Evolutionary conservation across 2,329 filamentous ascomycete genomes (phyloP), one percentile per base, ranked within the genome.

Genomic region (Arthrinium puccinioides): DNA sequence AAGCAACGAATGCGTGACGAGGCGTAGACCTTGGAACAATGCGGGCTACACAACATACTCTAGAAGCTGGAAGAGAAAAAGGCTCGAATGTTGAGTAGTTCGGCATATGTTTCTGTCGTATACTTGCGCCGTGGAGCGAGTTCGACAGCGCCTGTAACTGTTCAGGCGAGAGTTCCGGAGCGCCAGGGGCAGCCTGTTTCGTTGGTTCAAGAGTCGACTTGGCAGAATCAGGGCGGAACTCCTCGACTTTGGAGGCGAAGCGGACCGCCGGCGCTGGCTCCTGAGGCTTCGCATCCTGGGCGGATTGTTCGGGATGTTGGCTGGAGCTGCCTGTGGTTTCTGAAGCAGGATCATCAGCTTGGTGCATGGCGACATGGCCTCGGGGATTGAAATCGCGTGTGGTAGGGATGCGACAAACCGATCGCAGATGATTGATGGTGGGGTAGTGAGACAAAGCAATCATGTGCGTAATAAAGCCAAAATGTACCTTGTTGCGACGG

Each of bases 71-170:
- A 36, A 97, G 70, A 24, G 92, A 97, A 45, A 95, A 81, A 23
- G 90, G 83, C 57, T 96, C 89, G 54, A 89, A 97, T n/a, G n/a
- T n/a, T 29, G 84, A 81, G 62, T 87, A 94, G 56, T 88, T 86
- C 56, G 84, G 84, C 69, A 94, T 78, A 45, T 89, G 79, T 40
- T 79, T 75, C 51, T 89, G 83, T 64, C 96, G 89, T 43, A 95
- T 72, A 50, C 82, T 79, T 32, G 80, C 74, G 44, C 79, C 78
- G 46, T 87, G 83, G 19, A 94, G 67, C 18, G 78, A 81, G 49
- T 79, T 76, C 35, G 84, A 81, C 43, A 95, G 66, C 42, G 79
- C 79, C 47, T 75, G 76, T 39, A 94, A 68, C 54, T 89, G 76
- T 39, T 86, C 80, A 14, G 67, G 62, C 6, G 70, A 69, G 33